Evolutionary conservation across 2,329 filamentous ascomycete genomes (phyloP), one percentile per base, ranked within the genome.

Genomic region (Trichoderma endophyticum): DNA sequence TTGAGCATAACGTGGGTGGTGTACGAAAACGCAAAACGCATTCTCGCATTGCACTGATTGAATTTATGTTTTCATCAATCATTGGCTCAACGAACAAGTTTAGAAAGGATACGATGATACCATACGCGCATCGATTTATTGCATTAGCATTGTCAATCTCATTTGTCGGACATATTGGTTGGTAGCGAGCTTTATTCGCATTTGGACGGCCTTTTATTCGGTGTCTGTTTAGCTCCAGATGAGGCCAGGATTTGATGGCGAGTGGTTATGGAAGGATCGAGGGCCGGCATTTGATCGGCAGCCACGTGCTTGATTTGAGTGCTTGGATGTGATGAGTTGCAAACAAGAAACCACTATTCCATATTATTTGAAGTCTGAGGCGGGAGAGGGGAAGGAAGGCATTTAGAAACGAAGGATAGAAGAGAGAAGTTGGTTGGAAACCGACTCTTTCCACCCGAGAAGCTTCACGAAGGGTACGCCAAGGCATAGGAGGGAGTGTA

Each of bases 1-100:
- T 91, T 99, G 69, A 97, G 94, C 77, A 98, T 99, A 80, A 95
- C 94, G 70, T 97, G 96, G 86, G 90, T 97, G 78, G 92, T 96
- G 73, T 97, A 97, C 79, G 94, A 97, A 83, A 96, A 96, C 79
- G 90, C 93, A 70, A 97, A 97, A 85, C 89, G 87, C 77, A 80
- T 92, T 39, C 85, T 97, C 75, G 81, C 84, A 15, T 78, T 90
- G 76, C 84, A 86, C 75, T 81, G 73, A 75, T 67, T 56, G 30
- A 65, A 65, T 39, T 12, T 18, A 15, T 62, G 7, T 39, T 18
- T 62, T 18, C 14, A 62, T 62, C 65, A 60, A 59, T 59, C 65
- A 68, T 21, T 18, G 56, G 24, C 26, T 48, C 21, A 59, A n/a
- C 28, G 28, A 39, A 56, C 21, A 48, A 36, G 32, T 26, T 64